phyloP scores from a whole-genome alignment of 495 filamentous ascomycete genomes.

The Tuber calosporum region DNA sequence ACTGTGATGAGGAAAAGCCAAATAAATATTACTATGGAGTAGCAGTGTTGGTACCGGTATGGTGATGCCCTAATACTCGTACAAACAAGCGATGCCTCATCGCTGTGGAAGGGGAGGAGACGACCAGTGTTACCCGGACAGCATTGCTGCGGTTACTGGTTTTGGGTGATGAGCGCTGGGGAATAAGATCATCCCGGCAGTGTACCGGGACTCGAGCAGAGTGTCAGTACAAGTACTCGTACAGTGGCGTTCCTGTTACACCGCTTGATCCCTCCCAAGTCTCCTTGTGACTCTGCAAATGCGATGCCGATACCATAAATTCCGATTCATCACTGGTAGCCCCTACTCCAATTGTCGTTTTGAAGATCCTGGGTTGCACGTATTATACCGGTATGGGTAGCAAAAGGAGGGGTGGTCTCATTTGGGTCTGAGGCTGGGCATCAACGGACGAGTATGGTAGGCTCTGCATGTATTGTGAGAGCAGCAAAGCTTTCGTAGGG shows the following conservation, averaged over 20 bases:
- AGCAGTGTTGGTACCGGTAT: neutral
- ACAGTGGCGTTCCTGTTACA: neutral
- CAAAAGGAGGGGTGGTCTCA: neutral
- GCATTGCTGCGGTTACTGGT: neutral
- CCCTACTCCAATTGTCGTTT: neutral
- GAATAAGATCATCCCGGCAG: neutral
- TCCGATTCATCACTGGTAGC: neutral
- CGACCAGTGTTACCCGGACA: neutral
- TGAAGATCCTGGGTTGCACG: neutral
- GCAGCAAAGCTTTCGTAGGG: neutral
- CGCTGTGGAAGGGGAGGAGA: neutral
- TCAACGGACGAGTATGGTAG: neutral
- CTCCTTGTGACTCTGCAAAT: neutral
- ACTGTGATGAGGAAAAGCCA: neutral
- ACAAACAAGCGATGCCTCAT: neutral
- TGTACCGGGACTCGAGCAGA: neutral
- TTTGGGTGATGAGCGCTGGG: neutral
- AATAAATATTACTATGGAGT: neutral
- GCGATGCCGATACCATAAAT: neutral
- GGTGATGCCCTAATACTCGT: neutral
- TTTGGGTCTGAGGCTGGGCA: neutral
- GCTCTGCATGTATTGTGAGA: neutral
- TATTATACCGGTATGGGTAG: neutral
- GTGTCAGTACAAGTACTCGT: no score
- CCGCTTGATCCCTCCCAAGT: neutral